Evolutionary conservation across 371 early-diverging fungal species (phyloP).

Genomic region (Amoeboaphelidium protococcarum): DNA sequence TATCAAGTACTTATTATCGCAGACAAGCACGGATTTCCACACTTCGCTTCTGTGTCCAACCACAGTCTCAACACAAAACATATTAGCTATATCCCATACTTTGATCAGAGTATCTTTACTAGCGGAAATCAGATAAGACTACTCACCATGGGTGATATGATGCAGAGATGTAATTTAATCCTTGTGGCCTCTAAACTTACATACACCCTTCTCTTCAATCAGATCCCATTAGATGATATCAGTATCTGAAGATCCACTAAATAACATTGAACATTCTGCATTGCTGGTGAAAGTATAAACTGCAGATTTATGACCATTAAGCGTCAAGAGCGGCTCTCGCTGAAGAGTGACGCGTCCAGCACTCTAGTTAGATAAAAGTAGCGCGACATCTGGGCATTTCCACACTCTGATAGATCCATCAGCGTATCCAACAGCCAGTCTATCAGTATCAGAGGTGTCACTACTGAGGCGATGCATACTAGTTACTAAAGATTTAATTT

Average conservation of each 20-base stretch:
- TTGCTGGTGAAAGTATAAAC: conserved; percentile 63
- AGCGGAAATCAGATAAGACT: conserved; percentile 46
- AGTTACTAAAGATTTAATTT: background rate
- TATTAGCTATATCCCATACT: conserved; percentile 74
- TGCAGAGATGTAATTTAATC: conserved; percentile 52
- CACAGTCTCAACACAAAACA: conserved; percentile 78
- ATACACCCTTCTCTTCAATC: conserved; percentile 60
- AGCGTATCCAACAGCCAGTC: conserved; percentile 7
- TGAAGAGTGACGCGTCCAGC: too few relatives aligned
- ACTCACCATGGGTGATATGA: conserved; percentile 16
- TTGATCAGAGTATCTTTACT: conserved; percentile 86
- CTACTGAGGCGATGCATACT: conserved; percentile 1
- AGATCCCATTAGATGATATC: conserved; percentile 86
- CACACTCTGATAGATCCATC: conserved; percentile 60
- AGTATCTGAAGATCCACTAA: conserved; percentile 71
- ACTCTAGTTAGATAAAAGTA: too few relatives aligned
- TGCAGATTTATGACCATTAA: conserved; percentile 72
- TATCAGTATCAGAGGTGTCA: background rate
- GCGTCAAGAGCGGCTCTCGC: conserved; percentile 27
- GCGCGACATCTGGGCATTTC: conserved; percentile 17
- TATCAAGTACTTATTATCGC: conserved; percentile 28
- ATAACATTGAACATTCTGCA: conserved; percentile 40
- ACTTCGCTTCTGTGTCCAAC: conserved; percentile 77
- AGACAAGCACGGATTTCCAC: conserved; percentile 32
- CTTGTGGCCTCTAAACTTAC: conserved; percentile 71